Evolutionary conservation across 257 asterid genomes (phyloP), one percentile per base, ranked within the genome.

Genomic region (Fraxinus americana): DNA sequence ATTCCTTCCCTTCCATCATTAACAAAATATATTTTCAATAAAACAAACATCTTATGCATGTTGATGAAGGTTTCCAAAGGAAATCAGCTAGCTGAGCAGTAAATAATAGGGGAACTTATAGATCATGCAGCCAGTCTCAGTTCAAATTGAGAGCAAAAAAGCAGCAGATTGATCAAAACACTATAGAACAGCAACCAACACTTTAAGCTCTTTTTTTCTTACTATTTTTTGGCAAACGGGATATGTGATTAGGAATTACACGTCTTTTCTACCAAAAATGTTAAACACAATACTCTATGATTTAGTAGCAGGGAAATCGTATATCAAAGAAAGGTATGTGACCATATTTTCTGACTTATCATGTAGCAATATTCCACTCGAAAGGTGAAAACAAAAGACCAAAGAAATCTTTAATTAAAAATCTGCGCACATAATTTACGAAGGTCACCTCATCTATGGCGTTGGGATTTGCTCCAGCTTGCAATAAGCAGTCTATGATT

Each of bases 391-490:
- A 70, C 50, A 29, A 30, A 32, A 73, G 67, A 71, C 25, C 21
- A 57, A 21, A 50, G 35, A 7, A 52, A 30, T 67, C 30, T 71
- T 16, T 6, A 52, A 14, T 67, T 35, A 74, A 45, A 70, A 12
- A 41, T 13, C 52, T 69, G 38, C 4, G 67, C 76, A 17, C 35
- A 66, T 30, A n/a, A 70, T 67, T 74, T 61, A 45, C 61, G 48
- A 63, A 71, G 54, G 59, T 80, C 86, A 93, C 99, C 93, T 92
- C 97, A 79, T 96, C 98, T 1, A 43, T 39, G 13, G 86, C 92
- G 85, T 93, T 85, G 78, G 99, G 95, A 86, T 93, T 87, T 77
- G 96, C 99, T 82, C 98, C 99, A 79, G 94, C 97, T 84, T 90
- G 88, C 73, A 96, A 76, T 80, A 96, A 92, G 86, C 93, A 89